phyloP scores from a whole-genome alignment of 2,329 filamentous ascomycete genomes.

The Fusarium mundagurra region DNA sequence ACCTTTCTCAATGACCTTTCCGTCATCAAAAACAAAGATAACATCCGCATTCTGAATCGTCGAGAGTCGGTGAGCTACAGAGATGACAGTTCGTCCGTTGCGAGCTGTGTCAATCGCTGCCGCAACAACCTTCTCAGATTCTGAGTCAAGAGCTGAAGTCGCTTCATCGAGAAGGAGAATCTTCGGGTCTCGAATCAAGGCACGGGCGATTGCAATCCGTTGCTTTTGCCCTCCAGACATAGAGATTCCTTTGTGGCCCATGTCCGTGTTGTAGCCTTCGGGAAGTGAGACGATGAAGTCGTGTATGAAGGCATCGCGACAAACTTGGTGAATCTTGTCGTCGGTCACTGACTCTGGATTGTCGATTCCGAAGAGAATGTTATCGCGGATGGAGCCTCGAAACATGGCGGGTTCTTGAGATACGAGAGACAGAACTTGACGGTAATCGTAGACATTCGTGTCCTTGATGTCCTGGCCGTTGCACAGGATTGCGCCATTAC shows the following conservation, averaged over 20 bases:
- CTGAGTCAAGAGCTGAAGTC: constrained; percentile 71
- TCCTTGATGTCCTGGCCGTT: constrained; percentile 68
- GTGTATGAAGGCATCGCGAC: constrained; percentile 72
- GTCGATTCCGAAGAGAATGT: constrained; percentile 71
- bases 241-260: constrained; percentile 73
- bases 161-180: constrained; percentile 78
- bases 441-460: constrained; percentile 70
- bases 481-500: constrained; percentile 68
- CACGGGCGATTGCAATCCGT: constrained; percentile 74
- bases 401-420: constrained; percentile 80
- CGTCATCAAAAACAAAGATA: constrained; percentile 56
- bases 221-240: constrained; percentile 78
- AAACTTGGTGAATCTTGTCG: constrained; percentile 62
- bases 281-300: constrained; percentile 76
- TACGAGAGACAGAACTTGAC: constrained; percentile 73
- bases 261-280: constrained; percentile 72
- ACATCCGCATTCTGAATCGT: constrained; percentile 55
- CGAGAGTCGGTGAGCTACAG: constrained; percentile 68
- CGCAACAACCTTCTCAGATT: constrained; percentile 69
- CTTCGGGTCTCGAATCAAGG: constrained; percentile 70
- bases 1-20: constrained; percentile 54
- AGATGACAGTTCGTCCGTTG: constrained; percentile 72
- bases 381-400: constrained; percentile 75
- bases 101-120: constrained; percentile 72
- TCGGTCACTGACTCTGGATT: constrained; percentile 61